These are phyloP conservation scores for Cornus controversa DNA, from an alignment of 148 eudicot species.

Conservation along the genomic window DNA sequence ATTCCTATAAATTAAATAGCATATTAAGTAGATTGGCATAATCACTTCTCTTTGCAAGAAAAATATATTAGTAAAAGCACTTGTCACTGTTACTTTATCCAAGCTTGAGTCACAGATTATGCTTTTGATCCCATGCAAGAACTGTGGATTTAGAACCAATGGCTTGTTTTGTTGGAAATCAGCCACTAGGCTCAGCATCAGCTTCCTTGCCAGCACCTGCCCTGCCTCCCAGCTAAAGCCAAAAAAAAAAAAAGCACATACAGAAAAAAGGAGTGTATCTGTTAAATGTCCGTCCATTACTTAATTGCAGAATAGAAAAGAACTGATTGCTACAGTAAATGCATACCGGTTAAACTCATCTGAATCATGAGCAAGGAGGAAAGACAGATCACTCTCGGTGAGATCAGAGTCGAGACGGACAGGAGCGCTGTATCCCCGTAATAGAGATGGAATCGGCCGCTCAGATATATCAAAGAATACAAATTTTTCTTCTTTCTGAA, in stretches of 20 bases:
- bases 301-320: neutral
- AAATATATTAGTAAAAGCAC: neutral
- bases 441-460: slow-evolving; percentile 78
- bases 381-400: slow-evolving; percentile 70
- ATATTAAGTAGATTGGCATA: neutral
- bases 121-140: slow-evolving; percentile 73
- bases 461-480: slow-evolving; percentile 72
- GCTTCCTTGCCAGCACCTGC: slow-evolving; percentile 75
- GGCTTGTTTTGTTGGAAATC: slow-evolving; percentile 84
- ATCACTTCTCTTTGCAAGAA: neutral
- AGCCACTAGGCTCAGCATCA: slow-evolving; percentile 85
- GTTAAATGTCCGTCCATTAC: neutral
- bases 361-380: slow-evolving; percentile 97
- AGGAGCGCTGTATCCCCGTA: slow-evolving; percentile 93
- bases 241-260: neutral
- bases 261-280: neutral
- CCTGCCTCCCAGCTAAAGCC: slow-evolving; percentile 92
- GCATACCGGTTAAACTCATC: slow-evolving; percentile 94
- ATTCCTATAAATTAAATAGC: slow-evolving; percentile 48
- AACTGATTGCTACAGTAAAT: neutral
- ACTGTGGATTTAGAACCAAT: slow-evolving; percentile 64
- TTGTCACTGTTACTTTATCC: slow-evolving; percentile 59
- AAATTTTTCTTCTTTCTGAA: slow-evolving; percentile 92
- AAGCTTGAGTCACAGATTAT: slow-evolving; percentile 63
- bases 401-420: slow-evolving; percentile 87